A percentile compares a stretch with the other conserved stretches of the same genome.
These are phyloP conservation scores for Decorospora gaudefroyi DNA, from an alignment of 2,329 filamentous ascomycete species.

Conservation along the genomic window DNA sequence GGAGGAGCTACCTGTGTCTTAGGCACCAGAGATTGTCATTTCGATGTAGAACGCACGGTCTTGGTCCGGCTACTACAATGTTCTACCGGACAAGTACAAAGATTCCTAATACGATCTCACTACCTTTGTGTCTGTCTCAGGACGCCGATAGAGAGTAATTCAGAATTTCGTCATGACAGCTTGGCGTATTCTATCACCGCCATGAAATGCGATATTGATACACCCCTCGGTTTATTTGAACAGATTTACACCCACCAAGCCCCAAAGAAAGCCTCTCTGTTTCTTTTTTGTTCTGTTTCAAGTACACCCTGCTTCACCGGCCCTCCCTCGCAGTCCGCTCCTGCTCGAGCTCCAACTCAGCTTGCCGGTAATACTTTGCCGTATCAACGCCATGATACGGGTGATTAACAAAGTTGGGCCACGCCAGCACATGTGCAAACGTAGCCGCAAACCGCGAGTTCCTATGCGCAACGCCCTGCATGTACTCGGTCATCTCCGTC, in stretches of 20 bases:
- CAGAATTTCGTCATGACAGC: not conserved
- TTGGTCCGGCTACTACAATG: too few species aligned
- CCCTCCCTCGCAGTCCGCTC: slow-evolving; percentile 54
- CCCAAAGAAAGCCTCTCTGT: slow-evolving; percentile 20
- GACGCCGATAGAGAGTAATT: too few species aligned
- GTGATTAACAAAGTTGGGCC: slow-evolving; percentile 99
- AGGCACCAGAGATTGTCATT: too few species aligned
- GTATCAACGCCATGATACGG: slow-evolving; percentile 87
- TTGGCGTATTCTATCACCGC: not conserved
- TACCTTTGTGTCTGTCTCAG: too few species aligned
- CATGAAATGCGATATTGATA: slow-evolving; percentile 35
- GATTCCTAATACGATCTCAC: too few species aligned
- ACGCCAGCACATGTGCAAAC: slow-evolving; percentile 83
- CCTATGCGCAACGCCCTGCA: slow-evolving; percentile 89
- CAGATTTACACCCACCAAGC: slow-evolving; percentile 36
- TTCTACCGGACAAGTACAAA: too few species aligned
- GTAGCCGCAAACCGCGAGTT: slow-evolving; percentile 91
- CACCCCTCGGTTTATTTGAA: slow-evolving; percentile 25
- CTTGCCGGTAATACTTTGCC: slow-evolving; percentile 96
- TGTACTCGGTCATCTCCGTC: slow-evolving; percentile 76
- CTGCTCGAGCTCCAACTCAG: slow-evolving; percentile 88
- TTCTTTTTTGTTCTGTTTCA: slow-evolving; percentile 3
- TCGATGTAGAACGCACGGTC: too few species aligned
- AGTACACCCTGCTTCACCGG: slow-evolving; percentile 16
- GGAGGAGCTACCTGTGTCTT: slow-evolving; percentile 16